These are phyloP conservation scores for Achaetomiella virescens DNA, from an alignment of 495 filamentous ascomycete genomes.

Conservation along the genomic window DNA sequence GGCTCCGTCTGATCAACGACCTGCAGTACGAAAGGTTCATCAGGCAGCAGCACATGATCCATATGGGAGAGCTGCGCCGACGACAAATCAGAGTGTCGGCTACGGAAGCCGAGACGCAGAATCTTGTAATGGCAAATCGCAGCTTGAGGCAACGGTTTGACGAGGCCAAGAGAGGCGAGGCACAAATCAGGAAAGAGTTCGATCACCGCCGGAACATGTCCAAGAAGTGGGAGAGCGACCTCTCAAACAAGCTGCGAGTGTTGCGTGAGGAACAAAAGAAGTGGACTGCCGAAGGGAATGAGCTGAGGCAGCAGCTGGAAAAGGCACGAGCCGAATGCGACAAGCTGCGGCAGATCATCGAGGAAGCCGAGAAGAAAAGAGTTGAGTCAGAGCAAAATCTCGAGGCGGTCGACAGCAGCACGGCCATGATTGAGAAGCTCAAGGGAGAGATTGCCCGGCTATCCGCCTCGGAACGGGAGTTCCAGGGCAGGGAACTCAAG, in stretches of 20 bases:
- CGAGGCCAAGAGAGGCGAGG: constrained; percentile 57
- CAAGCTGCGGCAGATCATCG: constrained; percentile 50
- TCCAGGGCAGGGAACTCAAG: constrained; percentile 52
- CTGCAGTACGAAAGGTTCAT: constrained; percentile 71
- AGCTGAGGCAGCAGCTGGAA: constrained; percentile 48
- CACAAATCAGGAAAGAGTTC: constrained; percentile 58
- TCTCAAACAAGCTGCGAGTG: constrained; percentile 51
- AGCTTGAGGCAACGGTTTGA: constrained; percentile 60
- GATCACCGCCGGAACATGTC: constrained; percentile 56
- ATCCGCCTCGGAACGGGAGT: constrained; percentile 48
- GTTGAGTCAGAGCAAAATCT: constrained; percentile 53
- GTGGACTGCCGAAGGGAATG: constrained; percentile 49
- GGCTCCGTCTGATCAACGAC: constrained; percentile 63
- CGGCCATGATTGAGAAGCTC: constrained; percentile 55
- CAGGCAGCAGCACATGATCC: constrained; percentile 66
- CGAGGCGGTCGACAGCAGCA: constrained; percentile 49
- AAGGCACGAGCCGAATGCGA: constrained; percentile 47
- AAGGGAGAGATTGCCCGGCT: constrained; percentile 52
- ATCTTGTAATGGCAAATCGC: constrained; percentile 65
- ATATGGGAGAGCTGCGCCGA: constrained; percentile 65
- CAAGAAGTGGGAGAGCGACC: constrained; percentile 64
- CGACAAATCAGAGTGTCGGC: constrained; percentile 63
- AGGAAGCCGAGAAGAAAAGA: constrained; percentile 55
- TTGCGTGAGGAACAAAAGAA: constrained; percentile 63
- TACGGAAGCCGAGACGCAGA: constrained; percentile 68